These are phyloP conservation scores for Nadsonia fulvescens DNA, from an alignment of 805 yeast species.

Conservation along the genomic window DNA sequence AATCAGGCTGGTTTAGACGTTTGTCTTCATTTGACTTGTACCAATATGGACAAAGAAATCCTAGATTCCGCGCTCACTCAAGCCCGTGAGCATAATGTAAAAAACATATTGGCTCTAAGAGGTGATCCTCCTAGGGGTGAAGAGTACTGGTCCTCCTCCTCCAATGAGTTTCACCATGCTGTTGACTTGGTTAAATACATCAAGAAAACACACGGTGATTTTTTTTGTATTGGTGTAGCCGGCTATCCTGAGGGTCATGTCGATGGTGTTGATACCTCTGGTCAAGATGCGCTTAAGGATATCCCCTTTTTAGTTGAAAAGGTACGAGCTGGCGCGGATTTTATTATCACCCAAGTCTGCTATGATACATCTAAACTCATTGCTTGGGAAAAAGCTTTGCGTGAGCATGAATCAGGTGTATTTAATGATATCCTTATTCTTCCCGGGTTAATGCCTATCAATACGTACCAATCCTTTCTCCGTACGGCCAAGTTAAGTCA, in stretches of 20 bases:
- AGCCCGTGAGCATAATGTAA: conserved; percentile 64
- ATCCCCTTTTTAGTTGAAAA: conserved; percentile 69
- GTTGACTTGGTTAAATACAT: conserved; percentile 77
- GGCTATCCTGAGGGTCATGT: conserved; percentile 97
- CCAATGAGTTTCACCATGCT: conserved; percentile 54
- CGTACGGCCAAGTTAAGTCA: conserved; percentile 82
- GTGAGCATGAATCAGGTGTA: conserved; percentile 20
- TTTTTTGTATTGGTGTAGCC: conserved; percentile 90
- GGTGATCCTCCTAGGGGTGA: conserved; percentile 86
- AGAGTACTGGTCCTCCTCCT: conserved; percentile 35
- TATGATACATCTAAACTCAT: conserved; percentile 71
- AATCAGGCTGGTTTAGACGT: conserved; percentile 67
- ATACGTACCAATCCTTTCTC: conserved; percentile 62
- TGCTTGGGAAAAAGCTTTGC: conserved; percentile 35
- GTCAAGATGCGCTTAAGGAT: conserved; percentile 52
- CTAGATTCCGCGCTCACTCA: conserved; percentile 61
- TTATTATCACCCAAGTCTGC: conserved; percentile 78
- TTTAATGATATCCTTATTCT: conserved; percentile 37
- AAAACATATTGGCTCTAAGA: conserved; percentile 78
- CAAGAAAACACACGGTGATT: conserved; percentile 48
- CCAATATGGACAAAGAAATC: conserved; percentile 63
- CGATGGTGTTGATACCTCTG: conserved; percentile 54
- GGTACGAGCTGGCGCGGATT: conserved; percentile 87
- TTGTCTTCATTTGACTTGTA: conserved; percentile 88
- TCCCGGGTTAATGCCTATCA: conserved; percentile 87